A percentile compares a stretch with the other conserved stretches of the same genome.
These are phyloP conservation scores for Linnemannia schmuckeri DNA, from an alignment of 192 early-diverging fungal genomes.

Conservation along the genomic window DNA sequence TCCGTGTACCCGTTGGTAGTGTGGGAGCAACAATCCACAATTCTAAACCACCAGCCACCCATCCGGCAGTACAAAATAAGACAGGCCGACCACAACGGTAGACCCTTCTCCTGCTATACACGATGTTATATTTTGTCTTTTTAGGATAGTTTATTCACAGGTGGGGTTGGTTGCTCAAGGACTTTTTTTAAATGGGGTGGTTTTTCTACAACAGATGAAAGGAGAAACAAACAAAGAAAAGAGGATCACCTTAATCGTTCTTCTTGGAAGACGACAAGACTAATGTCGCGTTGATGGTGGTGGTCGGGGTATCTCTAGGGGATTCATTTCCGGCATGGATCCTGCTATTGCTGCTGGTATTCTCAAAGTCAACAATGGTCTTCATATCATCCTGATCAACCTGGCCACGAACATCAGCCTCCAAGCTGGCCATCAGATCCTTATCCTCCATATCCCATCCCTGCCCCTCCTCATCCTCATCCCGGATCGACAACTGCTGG, in stretches of 20 bases:
- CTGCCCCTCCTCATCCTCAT: constrained; percentile 18
- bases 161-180: not conserved
- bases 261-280: constrained; percentile 35
- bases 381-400: not conserved
- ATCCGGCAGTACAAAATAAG: no score
- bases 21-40: no score
- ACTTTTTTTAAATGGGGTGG: not conserved
- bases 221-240: not conserved
- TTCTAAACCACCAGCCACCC: no score
- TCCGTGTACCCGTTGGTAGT: no score
- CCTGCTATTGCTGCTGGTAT: constrained; percentile 5
- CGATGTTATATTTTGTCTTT: not conserved
- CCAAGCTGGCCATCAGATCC: constrained; percentile 30
- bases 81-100: no score
- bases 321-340: constrained; percentile 4
- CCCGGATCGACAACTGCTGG: constrained; percentile 20
- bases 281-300: constrained; percentile 2
- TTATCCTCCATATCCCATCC: constrained; percentile 41
- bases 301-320: constrained; percentile 29
- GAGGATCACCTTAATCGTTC: constrained; percentile 21
- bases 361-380: not conserved
- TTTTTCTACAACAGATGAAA: not conserved
- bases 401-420: constrained; percentile 25
- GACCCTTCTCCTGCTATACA: no score
- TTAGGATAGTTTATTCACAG: not conserved